Evolutionary conservation across 2,329 filamentous ascomycete species (phyloP), one percentile per base, ranked within the genome.

Genomic region (Aaosphaeria arxii): DNA sequence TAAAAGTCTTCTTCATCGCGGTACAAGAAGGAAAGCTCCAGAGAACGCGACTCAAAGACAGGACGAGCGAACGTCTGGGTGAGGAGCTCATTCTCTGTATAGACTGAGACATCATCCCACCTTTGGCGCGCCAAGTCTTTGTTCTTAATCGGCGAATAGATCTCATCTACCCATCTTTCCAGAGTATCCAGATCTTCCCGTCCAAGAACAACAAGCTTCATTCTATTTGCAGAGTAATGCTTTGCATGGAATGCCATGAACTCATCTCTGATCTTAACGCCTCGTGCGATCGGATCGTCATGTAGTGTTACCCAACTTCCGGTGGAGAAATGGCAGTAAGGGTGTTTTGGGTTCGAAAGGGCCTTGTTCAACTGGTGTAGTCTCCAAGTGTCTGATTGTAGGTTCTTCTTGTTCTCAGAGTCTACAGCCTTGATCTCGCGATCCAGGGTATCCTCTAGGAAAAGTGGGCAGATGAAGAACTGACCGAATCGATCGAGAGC

Each of bases 371-470:
- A 78, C 71, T 96, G 91, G 62, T 92, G 84, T 54, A 95, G 74
- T 11, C 91, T 84, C 90, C 91, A 96, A 47, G 82, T 81, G 63
- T 96, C 91, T 66, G 84, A 92, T 72, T 96, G 91, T 43, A 96
- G 75, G 59, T 96, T 96, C 80, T 96, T 96, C 80, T 96, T 96
- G 74, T 96, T 95, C 71, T 96, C 91, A 5, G 91, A 96, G 64
- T 96, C 91, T 17, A 96, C 91, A 1, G 91, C 91, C 56, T 82
- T 85, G 53, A 96, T 77, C 72, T 96, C 91, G 43, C 91, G 83
- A 60, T 96, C 91, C 43, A 96, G 71, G 0, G 91, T 94, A 55
- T 85, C 89, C 46, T 87, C 84, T 7, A 95, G 78, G 69, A 96
- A 96, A 32, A 96, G 78, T 0, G 91, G 91, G 52, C 87, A 82